phyloP scores from a whole-genome alignment of 1,284 basidiomycete genomes.

The Cryptococcus jaspeensis region DNA sequence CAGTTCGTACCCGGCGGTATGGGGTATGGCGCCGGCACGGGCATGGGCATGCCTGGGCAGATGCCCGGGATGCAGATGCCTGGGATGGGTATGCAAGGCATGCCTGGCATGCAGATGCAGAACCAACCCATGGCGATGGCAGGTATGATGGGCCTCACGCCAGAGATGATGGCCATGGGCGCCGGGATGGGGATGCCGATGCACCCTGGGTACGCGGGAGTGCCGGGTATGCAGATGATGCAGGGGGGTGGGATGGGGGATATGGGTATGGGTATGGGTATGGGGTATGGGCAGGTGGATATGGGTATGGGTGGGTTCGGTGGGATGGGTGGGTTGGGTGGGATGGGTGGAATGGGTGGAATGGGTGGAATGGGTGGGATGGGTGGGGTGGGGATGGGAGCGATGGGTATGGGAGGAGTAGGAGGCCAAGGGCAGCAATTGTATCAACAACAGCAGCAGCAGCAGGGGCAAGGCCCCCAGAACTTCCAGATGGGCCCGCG shows the following conservation, averaged over 20 bases:
- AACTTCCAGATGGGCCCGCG: conserved; percentile 1
- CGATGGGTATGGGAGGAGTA: conserved; percentile 8
- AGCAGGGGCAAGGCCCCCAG: background rate
- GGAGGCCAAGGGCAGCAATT: background rate
- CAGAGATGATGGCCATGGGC: conserved; percentile 8
- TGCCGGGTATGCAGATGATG: background rate
- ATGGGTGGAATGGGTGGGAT: conserved; percentile 12
- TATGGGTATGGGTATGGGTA: conserved; percentile 8
- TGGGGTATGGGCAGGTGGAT: conserved; percentile 4
- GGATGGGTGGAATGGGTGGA: conserved; percentile 5
- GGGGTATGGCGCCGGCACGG: background rate
- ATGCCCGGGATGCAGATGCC: background rate
- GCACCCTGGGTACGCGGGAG: background rate
- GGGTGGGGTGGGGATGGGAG: background rate
- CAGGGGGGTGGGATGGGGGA: background rate
- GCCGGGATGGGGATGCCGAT: conserved; percentile 10
- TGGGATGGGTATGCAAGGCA: conserved; percentile 8
- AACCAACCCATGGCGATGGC: background rate
- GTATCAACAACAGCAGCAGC: conserved; percentile 5
- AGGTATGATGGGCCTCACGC: conserved; percentile 4
- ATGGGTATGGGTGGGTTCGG: conserved; percentile 9
- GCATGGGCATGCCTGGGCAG: background rate
- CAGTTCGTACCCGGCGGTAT: background rate
- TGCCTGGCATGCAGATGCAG: conserved; percentile 1
- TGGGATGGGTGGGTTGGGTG: conserved; percentile 2